Evolutionary conservation across 2,329 filamentous ascomycete genomes (phyloP).

Genomic region (Neofusicoccum sp.): DNA sequence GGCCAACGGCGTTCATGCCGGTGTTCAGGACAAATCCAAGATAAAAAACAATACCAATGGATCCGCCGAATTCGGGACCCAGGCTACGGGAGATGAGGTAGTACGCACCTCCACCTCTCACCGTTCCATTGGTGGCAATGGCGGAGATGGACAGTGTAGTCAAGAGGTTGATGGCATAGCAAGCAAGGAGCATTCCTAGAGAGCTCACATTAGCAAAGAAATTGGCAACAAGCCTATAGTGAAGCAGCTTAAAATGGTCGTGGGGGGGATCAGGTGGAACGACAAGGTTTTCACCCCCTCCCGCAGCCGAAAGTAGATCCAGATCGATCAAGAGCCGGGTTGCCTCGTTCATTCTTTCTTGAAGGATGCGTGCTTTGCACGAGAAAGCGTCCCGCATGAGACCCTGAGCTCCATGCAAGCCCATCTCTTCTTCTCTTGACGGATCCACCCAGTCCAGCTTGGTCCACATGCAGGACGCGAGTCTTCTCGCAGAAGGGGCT

Average conservation of each 20-base stretch:
- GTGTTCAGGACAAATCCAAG: slow-evolving; percentile 88
- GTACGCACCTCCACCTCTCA: slow-evolving; percentile 84
- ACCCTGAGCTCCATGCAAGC: neutral
- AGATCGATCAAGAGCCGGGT: neutral
- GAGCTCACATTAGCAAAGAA: neutral
- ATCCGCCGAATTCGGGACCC: slow-evolving; percentile 86
- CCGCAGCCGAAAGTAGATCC: neutral
- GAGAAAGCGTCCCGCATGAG: no score
- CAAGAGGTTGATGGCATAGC: slow-evolving; percentile 81
- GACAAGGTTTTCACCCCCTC: neutral
- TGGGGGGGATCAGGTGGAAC: neutral
- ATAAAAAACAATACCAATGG: slow-evolving; percentile 86
- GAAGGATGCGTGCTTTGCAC: no score
- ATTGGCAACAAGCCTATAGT: neutral
- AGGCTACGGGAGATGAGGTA: slow-evolving; percentile 85
- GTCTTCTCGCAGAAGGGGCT: no score
- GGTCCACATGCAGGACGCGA: neutral
- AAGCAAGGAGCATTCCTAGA: slow-evolving; percentile 68
- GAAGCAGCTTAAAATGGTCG: neutral
- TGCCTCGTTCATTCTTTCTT: neutral
- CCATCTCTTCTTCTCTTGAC: neutral
- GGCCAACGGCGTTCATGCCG: slow-evolving; percentile 82
- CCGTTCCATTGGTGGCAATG: slow-evolving; percentile 87
- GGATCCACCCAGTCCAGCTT: neutral
- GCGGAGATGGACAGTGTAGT: slow-evolving; percentile 85